Conservation (phyloP, 345 rosid genomes). For the Corchorus olitorius region DNA sequence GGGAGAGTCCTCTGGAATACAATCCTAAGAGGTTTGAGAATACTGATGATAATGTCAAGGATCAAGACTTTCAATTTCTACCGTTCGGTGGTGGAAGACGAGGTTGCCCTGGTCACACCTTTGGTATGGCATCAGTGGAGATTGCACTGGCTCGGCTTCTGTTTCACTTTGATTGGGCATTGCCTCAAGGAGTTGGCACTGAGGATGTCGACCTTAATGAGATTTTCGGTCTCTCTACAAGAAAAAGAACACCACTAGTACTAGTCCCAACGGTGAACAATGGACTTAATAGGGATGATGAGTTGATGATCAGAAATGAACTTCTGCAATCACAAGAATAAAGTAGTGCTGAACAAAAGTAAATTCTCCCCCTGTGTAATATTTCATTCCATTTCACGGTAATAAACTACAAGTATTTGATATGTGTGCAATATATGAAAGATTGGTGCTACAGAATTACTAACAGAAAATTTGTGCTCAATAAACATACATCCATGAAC, state of each 20-base stretch:
- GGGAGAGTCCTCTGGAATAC: constrained; percentile 22
- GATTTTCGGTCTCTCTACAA: constrained; percentile 34
- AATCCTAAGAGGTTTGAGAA: constrained; percentile 24
- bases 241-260: constrained; percentile 37
- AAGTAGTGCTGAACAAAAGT: background rate
- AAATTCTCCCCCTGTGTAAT: background rate
- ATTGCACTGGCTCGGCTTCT: constrained; percentile 18
- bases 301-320: background rate
- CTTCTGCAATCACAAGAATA: background rate
- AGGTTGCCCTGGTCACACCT: constrained; percentile 32
- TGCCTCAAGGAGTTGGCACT: constrained; percentile 9
- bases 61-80: constrained; percentile 22
- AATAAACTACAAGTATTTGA: background rate
- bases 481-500: constrained; percentile 22
- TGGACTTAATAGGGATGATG: background rate
- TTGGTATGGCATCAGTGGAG: constrained; percentile 23
- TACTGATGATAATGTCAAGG: constrained; percentile 19
- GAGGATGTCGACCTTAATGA: constrained; percentile 5
- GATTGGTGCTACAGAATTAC: background rate
- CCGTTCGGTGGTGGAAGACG: constrained; percentile 34
- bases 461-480: constrained; percentile 6
- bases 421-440: background rate
- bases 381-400: background rate
- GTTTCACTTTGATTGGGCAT: constrained; percentile 19
- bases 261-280: constrained; percentile 31